Base-by-base conservation (phyloP, 441 rosid species). In the Rhodomyrtus psidioides region DNA sequence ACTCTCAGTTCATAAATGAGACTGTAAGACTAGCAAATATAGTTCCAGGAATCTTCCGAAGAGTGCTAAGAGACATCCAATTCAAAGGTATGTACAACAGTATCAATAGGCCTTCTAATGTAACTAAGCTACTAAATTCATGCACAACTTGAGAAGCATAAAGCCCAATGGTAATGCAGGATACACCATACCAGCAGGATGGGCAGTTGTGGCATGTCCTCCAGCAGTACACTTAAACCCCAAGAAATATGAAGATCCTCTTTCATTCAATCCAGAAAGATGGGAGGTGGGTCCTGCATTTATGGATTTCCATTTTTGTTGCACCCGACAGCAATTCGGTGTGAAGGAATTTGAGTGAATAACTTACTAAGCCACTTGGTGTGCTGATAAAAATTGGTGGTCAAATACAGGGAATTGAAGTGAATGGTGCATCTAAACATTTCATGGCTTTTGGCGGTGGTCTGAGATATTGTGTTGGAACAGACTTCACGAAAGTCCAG, bases 391-490 rank as follows among this genome's bases (percentile, higher is more conserved):
- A 23, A 65, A 23, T 51, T 27, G 51, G 28, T 27, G 76, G 24
- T 17, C 53, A 58, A 70, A 74, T 7, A 74, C 6, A 88, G 92
- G 91, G 90, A 70, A 53, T 70, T 81, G 90, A 87, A 86, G 79
- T 88, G 19, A 87, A 86, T 59, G 81, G 76, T 2, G 92, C 86
- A 82, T 89, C 90, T 3, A 90, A 89, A 82, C 84, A 83, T 30
- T 90, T 91, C 90, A 87, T 90, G 90, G 91, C 88, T n/a, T 89
- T 91, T 55, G 92, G 91, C 24, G 89, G 90, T 1, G 90, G 90
- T 3, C 55, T 86, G 84, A 86, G 91, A 65, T 84, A 89, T 14
- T 90, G 90, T 70, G 88, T 86, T 44, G 93, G 91, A 62, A 86
- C 90, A 16, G 91, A 91, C 55, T 88, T 90, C 81, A 86, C 90